A percentile compares a stretch with the other conserved stretches of the same genome.
These are phyloP conservation scores for Cymodocea nodosa DNA, from an alignment of 116 monocot species.

Conservation along the genomic window DNA sequence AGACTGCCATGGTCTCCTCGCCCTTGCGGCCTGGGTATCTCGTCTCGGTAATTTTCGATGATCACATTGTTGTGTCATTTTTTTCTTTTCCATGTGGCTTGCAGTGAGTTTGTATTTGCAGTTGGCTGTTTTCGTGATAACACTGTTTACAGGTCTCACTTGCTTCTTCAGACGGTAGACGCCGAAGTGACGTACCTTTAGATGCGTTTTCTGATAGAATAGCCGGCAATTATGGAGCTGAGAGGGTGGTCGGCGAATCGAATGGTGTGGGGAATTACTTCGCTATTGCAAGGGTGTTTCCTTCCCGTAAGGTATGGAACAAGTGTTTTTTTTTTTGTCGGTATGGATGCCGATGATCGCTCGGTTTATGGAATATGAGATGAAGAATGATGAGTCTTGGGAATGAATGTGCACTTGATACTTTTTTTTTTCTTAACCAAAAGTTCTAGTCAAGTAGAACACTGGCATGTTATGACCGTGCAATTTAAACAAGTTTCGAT, in stretches of 20 bases:
- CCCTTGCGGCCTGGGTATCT: slow-evolving; percentile 36
- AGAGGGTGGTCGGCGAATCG: slow-evolving; percentile 8
- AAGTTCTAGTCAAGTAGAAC: no score
- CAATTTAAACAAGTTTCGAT: not conserved
- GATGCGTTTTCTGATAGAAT: slow-evolving; percentile 27
- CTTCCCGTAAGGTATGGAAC: slow-evolving; percentile 44
- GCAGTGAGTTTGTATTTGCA: not conserved
- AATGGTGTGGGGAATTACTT: slow-evolving; percentile 43
- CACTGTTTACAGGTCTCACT: slow-evolving; percentile 44
- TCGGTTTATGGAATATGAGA: no score
- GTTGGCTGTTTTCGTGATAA: slow-evolving; percentile 3
- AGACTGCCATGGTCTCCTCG: slow-evolving; percentile 42
- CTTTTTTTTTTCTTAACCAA: not conserved
- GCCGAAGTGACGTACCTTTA: slow-evolving; percentile 22
- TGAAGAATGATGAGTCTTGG: no score
- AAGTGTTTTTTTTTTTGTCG: not conserved
- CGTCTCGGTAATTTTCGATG: slow-evolving; percentile 41
- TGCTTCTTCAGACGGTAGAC: slow-evolving; percentile 16
- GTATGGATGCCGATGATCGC: no score
- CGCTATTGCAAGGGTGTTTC: slow-evolving; percentile 51
- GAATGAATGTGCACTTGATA: no score
- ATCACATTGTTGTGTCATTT: not conserved
- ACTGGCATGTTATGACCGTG: no score
- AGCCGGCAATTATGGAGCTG: slow-evolving; percentile 22
- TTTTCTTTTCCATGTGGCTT: not conserved